Evolutionary conservation across 1,284 basidiomycete genomes (phyloP), one percentile per base, ranked within the genome.

Genomic region (Erythrobasidium hasegawianum): DNA sequence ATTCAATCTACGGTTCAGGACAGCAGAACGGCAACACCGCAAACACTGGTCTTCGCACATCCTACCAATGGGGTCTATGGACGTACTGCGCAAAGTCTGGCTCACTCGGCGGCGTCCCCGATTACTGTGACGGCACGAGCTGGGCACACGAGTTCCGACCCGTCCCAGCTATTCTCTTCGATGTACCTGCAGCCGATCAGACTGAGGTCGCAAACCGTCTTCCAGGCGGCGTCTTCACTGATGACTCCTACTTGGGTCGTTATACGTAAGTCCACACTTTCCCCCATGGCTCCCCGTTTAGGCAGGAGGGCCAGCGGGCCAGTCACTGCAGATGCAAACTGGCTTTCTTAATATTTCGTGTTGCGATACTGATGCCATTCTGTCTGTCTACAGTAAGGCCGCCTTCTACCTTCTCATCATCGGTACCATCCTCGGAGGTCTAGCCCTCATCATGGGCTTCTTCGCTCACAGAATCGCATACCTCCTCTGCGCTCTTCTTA

Each of bases 11-110:
- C 22, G 57, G 53, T 2, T 61, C 67, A 53, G 68, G 67, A 8
- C 38, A 57, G 49, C 40, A 39, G 64, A n/a, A n/a, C n/a, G n/a
- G 54, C 2, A 56, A 49, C 22, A 45, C 61, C 18, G 50, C 62
- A 27, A 66, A 71, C 29, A 57, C 57, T 16, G 72, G 72, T 5
- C n/a, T 73, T n/a, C 43, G 68, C 33, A 61, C 65, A 57, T 58
- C 20, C 1, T 73, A 73, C 65, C 68, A 72, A 52, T 72, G 61
- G 57, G 72, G 70, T 16, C 57, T 73, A 20, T 69, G 68, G 68
- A 64, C 55, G 52, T 70, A 71, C 61, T 71, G 71, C 56, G 49
- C 71, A 1, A 59, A 67, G 18, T 60, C 66, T 41, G 64, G 66
- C 29, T 22, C 22, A 45, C 16, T 39, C 33, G 59, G 59, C 45